Evolutionary conservation across 2,329 filamentous ascomycete species (phyloP).

Genomic region (Gaeumannomyces sp.): DNA sequence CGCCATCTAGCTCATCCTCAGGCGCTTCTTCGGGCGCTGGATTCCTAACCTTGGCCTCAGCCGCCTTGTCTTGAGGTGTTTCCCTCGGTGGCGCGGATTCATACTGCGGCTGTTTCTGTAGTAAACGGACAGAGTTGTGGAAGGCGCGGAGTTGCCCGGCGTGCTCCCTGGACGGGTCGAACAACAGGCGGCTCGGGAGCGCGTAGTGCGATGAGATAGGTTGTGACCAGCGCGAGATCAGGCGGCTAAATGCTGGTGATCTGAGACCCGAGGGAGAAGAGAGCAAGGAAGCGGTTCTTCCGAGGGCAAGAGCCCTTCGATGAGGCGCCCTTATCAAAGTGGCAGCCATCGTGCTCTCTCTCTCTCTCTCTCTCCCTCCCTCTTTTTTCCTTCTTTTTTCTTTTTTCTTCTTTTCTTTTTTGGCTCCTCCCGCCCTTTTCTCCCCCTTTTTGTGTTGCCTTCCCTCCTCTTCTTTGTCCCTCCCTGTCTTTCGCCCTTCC

Average conservation of each 20-base stretch:
- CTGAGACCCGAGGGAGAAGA: not conserved
- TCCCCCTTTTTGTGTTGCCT: not conserved
- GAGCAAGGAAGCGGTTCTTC: not conserved
- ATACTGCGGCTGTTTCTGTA: slow-evolving; percentile 4
- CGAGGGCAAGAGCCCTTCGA: not conserved
- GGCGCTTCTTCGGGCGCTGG: not conserved
- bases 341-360: not conserved
- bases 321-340: not conserved
- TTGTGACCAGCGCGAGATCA: not conserved
- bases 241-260: not conserved
- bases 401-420: too few relatives aligned
- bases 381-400: too few relatives aligned
- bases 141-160: slow-evolving; percentile 5
- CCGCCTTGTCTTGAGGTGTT: not conserved
- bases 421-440: not conserved
- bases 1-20: not conserved
- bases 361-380: too few relatives aligned
- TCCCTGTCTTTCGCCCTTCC: not conserved
- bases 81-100: not conserved
- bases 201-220: not conserved
- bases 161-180: not conserved
- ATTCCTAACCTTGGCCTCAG: not conserved
- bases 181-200: not conserved
- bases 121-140: not conserved
- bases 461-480: not conserved